Evolutionary conservation across 768 basidiomycete genomes (phyloP).

Genomic region (Gloeophyllum trabeum): DNA sequence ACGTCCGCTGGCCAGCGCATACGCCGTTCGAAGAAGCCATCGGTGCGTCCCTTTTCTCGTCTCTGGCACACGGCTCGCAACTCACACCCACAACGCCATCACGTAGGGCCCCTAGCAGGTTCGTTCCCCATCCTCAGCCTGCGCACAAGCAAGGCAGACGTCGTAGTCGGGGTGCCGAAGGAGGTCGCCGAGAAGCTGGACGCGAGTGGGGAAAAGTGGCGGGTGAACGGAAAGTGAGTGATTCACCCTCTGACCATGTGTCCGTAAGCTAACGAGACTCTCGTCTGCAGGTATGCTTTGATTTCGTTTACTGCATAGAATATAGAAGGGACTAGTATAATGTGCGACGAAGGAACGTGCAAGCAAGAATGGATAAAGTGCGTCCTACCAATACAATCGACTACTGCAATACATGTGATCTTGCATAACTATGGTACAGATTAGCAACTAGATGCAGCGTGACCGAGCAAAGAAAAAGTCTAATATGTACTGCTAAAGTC

Average conservation of each 20-base stretch:
- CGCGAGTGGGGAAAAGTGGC: conserved; percentile 56
- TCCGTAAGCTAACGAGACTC: not conserved
- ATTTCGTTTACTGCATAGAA: not conserved
- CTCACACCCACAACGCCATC: not conserved
- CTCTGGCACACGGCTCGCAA: not conserved
- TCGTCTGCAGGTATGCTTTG: not conserved
- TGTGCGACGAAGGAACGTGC: not conserved
- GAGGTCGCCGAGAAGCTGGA: conserved; percentile 63
- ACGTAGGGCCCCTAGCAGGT: conserved; percentile 62
- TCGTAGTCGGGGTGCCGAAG: conserved; percentile 70
- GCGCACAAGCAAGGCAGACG: conserved; percentile 93
- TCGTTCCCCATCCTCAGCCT: conserved; percentile 76
- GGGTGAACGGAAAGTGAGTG: conserved; percentile 67
- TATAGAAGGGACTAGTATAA: not conserved
- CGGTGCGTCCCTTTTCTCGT: conserved; percentile 28
- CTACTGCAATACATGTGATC: not conserved
- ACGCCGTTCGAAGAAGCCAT: conserved; percentile 67
- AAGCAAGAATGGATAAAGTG: not conserved
- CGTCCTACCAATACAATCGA: not conserved
- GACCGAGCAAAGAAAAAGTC: too few species aligned
- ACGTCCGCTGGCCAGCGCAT: conserved; percentile 78
- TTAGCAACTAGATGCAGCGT: too few species aligned
- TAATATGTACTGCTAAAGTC: conserved; percentile 17
- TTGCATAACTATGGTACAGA: too few species aligned
- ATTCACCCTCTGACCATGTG: not conserved